Base-by-base conservation (phyloP, 1,139 yeast genomes). In the Diutina sp. region DNA sequence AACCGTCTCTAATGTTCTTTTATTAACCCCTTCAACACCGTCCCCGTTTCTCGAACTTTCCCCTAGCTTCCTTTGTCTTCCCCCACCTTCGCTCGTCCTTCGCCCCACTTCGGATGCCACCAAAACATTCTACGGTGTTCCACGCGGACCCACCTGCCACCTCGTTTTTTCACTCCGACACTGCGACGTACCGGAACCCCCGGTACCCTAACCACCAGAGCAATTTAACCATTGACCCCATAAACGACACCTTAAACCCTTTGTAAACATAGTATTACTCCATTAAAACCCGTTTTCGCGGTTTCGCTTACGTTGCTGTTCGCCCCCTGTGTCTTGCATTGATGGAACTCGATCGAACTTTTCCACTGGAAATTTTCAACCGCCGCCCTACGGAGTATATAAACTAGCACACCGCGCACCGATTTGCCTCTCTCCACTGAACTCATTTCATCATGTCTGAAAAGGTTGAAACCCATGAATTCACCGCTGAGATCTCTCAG, bases 401-500 rank as follows among this genome's bases (percentile, higher is more conserved):
- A 35, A 35, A 35, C n/a, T 35, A 35, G 41, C 41, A 35, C n/a
- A 32, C n/a, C 41, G 41, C 41, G 41, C 41, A 35, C 41, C 41
- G 41, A 35, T 35, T 35, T 35, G 14, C 41, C 25, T 12, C 41
- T 35, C 41, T 35, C 41, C 46, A 44, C 18, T 18, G 46, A 44
- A 16, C 46, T 16, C 46, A n/a, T 14, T 44, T 18, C 16, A 50
- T 12, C 14, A 50, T 50, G 53, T 11, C 53, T n/a, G 53, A 50
- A 59, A 81, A 82, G 70, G 74, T 82, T 69, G 95, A 87, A 80
- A 85, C 95, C 60, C 90, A 83, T 73, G 99, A 93, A 82, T 93
- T 93, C 80, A 97, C 96, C 76, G 99, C 99, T 84, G 99, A 93
- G 90, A 95, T 93, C 77, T 88, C 98, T 86, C 99, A 93, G 96